These are phyloP conservation scores for Papilionanthe hybrid DNA, from an alignment of 116 monocot species.

Conservation along the genomic window DNA sequence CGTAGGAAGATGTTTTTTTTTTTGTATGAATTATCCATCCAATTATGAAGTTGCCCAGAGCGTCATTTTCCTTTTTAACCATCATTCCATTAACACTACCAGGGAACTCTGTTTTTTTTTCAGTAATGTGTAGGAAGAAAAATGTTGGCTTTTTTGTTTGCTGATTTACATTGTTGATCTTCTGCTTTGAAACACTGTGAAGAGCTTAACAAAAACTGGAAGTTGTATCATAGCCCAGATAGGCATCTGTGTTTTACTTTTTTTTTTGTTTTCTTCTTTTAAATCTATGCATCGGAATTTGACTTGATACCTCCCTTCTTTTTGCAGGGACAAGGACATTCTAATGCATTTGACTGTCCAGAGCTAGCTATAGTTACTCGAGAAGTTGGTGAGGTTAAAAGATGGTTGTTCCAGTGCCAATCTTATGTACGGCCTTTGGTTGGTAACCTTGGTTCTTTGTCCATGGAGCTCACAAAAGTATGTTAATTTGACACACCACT, in stretches of 20 bases:
- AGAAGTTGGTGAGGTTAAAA: slow-evolving; percentile 55
- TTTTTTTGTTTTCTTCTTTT: not conserved
- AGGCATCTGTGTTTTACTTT: not conserved
- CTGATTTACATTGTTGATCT: not conserved
- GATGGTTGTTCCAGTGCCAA: slow-evolving; percentile 46
- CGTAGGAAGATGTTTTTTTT: not conserved
- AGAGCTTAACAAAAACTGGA: not conserved
- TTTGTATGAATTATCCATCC: not conserved
- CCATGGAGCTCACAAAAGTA: slow-evolving; percentile 39
- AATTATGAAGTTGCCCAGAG: not conserved
- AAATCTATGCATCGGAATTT: not conserved
- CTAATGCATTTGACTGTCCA: slow-evolving; percentile 52
- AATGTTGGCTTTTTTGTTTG: not conserved
- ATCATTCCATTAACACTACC: not conserved
- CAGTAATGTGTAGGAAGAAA: not conserved
- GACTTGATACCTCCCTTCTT: not conserved
- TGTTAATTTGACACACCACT: slow-evolving; percentile 4
- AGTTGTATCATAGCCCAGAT: not conserved
- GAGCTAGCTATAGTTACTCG: slow-evolving; percentile 42
- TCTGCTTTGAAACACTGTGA: not conserved
- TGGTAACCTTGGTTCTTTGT: slow-evolving; percentile 29
- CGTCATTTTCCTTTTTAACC: not conserved
- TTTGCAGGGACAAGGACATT: slow-evolving; percentile 43
- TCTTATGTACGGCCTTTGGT: slow-evolving; percentile 27
- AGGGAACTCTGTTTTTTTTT: not conserved